Evolutionary conservation across 1,284 basidiomycete genomes (phyloP).

Genomic region (Xerocomus minutiporus): DNA sequence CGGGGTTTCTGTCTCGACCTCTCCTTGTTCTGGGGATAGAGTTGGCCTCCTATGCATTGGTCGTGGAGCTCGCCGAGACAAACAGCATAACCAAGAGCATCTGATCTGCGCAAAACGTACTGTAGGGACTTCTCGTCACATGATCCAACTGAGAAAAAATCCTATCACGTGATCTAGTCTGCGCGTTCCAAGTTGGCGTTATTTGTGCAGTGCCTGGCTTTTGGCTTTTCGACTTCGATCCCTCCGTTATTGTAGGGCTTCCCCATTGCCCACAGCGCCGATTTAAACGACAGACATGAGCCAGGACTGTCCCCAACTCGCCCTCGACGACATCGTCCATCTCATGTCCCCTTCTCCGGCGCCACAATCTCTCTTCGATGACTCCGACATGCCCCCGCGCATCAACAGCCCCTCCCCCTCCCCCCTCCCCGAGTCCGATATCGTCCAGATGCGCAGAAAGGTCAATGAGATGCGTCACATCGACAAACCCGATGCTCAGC

Average conservation of each 20-base stretch:
- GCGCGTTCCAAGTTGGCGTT: conserved; percentile 34
- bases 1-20: no score
- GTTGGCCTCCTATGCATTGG: no score
- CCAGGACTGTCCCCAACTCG: conserved; percentile 34
- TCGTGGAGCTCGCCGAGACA: no score
- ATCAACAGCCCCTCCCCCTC: conserved; percentile 20
- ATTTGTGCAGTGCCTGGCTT: conserved; percentile 18
- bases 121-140: conserved; percentile 5
- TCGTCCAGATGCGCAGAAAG: conserved; percentile 22
- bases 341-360: conserved; percentile 39
- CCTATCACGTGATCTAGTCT: conserved; percentile 25
- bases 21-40: no score
- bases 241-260: conserved; percentile 10
- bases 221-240: conserved; percentile 34
- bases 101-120: no score
- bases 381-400: conserved; percentile 15
- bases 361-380: conserved; percentile 24
- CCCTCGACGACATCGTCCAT: conserved; percentile 41
- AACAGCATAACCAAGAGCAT: no score
- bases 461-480: conserved; percentile 15
- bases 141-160: conserved; percentile 21
- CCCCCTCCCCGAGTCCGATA: conserved; percentile 23
- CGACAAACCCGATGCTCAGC: conserved; percentile 1
- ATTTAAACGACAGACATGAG: conserved; percentile 20
- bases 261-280: conserved; percentile 1